phyloP scores from a whole-genome alignment of 139 green algal species.

The Trebouxia sp. region DNA sequence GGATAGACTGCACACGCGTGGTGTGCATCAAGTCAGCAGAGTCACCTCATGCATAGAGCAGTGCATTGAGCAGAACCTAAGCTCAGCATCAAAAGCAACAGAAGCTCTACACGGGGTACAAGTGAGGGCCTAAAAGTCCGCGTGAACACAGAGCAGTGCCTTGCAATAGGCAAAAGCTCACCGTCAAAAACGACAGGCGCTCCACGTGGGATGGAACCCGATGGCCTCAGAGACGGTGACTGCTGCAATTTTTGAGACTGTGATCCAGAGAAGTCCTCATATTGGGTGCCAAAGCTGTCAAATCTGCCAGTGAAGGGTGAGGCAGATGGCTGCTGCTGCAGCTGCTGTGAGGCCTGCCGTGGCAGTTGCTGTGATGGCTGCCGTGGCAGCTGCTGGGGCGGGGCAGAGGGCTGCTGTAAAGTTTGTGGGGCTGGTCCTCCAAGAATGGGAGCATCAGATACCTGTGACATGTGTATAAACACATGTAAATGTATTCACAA shows the following conservation, averaged over 20 bases:
- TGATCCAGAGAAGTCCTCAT: neutral
- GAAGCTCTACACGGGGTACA: no score
- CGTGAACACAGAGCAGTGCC: neutral
- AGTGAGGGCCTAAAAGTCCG: neutral
- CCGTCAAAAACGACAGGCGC: slow-evolving; percentile 1
- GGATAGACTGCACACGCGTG: no score
- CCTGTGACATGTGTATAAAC: neutral
- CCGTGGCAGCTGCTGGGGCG: neutral
- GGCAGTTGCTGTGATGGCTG: no score
- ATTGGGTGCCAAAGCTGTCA: slow-evolving; percentile 28
- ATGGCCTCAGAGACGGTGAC: neutral
- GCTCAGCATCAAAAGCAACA: no score
- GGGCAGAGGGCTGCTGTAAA: neutral
- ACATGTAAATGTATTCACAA: neutral
- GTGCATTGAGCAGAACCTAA: no score
- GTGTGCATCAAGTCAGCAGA: no score
- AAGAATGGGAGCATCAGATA: neutral
- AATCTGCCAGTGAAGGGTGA: neutral
- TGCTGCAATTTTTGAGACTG: neutral
- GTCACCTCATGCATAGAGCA: no score
- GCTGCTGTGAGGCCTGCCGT: neutral
- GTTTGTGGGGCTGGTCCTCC: neutral
- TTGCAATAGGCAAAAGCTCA: neutral
- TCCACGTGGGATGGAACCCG: neutral
- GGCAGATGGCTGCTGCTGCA: slow-evolving; percentile 3